Conservation (phyloP, 192 early-diverging fungal species). For the Dissophora globulifera region DNA sequence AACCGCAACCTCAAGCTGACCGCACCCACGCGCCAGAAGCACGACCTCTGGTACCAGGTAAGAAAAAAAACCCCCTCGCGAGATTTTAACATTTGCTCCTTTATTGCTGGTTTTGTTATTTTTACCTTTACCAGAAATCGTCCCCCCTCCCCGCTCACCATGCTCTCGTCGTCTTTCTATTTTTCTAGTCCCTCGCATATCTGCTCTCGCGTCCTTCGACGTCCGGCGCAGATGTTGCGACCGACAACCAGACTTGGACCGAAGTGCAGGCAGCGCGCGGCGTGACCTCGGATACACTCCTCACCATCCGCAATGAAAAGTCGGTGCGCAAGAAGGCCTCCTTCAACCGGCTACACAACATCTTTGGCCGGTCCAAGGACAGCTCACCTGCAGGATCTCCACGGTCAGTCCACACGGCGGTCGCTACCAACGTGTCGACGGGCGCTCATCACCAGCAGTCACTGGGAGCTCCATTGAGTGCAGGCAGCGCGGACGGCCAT, state of each 20-base stretch:
- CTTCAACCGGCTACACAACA: conserved; percentile 35
- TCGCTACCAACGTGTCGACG: neutral
- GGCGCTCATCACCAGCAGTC: too few relatives aligned
- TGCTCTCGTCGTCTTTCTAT: neutral
- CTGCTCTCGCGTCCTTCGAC: conserved; percentile 47
- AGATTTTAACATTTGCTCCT: neutral
- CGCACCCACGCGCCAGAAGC: conserved; percentile 69
- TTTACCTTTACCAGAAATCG: neutral
- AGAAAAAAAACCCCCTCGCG: neutral
- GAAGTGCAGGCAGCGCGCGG: conserved; percentile 44
- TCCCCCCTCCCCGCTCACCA: too few relatives aligned
- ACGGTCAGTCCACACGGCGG: neutral
- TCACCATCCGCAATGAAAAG: conserved; percentile 43
- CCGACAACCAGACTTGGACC: conserved; percentile 47
- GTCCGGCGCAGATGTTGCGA: conserved; percentile 23
- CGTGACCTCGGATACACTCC: conserved; percentile 17
- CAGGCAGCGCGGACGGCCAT: neutral
- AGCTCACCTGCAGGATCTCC: conserved; percentile 30
- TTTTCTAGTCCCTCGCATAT: conserved; percentile 28
- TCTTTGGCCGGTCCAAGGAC: conserved; percentile 49
- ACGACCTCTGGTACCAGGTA: conserved; percentile 80
- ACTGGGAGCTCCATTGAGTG: neutral
- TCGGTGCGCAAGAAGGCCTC: conserved; percentile 44
- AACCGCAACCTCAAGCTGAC: conserved; percentile 81
- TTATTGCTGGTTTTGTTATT: neutral